Base-by-base conservation (phyloP, 345 rosid species). In the Dimocarpus longan region DNA sequence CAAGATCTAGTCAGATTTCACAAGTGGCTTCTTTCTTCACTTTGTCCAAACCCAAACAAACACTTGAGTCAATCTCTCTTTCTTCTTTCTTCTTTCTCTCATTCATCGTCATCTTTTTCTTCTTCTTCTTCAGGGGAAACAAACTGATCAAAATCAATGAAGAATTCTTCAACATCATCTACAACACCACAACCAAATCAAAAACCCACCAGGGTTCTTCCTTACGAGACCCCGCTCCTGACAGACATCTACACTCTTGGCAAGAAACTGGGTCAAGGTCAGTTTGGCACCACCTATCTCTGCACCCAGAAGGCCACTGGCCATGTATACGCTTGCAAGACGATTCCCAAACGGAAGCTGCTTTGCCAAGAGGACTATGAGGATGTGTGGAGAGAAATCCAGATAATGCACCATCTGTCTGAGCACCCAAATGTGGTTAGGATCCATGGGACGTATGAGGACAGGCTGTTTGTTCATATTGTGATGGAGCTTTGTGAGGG, bases 401-500 rank as follows among this genome's bases (percentile, higher is more conserved):
- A 91, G 88, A 93, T 93, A 86, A 89, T 93, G 94, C 97, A 93
- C 85, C 97, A 93, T 52, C 77, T 93, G 32, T 90, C 95, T 0
- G 97, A 89, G 85, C 88, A 83, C 57, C 86, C 87, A 3, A 73
- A 88, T 82, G 92, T 93, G 77, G 95, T 93, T 64, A 84, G 91
- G 26, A 91, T 93, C 73, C 79, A 83, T 21, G 87, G 84, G 0
- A 83, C 95, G 2, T 93, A 86, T 46, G 97, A 88, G 84, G 91
- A 84, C n/a, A 37, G 76, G 6, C 40, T 28, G 10, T 83, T 75
- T 62, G 93, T 93, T 37, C 97, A 93, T 56, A 71, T 93, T 65
- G 93, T 93, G n/a, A 93, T 93, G 97, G 97, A 92, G 86, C 84
- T 92, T 6, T 92, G 97, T 12, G 90, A 88, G 73, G 97, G 94